phyloP scores from a whole-genome alignment of 2,329 filamentous ascomycete species.

The Fonsecaea nubica region DNA sequence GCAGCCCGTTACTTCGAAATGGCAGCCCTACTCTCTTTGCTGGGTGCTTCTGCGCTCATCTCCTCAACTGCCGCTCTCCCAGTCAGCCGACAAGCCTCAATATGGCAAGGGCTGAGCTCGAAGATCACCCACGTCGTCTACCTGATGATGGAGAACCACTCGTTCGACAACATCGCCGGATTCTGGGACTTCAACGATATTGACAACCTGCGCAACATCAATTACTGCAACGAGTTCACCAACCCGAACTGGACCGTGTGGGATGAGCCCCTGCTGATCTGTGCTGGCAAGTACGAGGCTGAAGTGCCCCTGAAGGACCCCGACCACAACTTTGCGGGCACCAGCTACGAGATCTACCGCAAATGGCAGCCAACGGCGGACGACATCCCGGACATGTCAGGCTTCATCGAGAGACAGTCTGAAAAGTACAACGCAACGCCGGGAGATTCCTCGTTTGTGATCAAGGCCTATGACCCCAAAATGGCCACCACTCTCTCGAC shows the following conservation, averaged over 20 bases:
- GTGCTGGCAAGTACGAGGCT: constrained; percentile 26
- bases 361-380: constrained; percentile 31
- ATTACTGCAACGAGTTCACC: constrained; percentile 33
- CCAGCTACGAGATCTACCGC: constrained; percentile 35
- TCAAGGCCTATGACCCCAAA: constrained; percentile 29
- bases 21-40: constrained; percentile 16
- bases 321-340: constrained; percentile 33
- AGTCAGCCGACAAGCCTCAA: constrained; percentile 14
- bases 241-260: constrained; percentile 36
- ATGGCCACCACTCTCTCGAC: constrained; percentile 23
- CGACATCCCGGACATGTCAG: constrained; percentile 31
- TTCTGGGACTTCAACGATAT: constrained; percentile 34
- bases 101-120: constrained; percentile 27
- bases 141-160: constrained; percentile 33
- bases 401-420: constrained; percentile 34
- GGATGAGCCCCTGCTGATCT: constrained; percentile 32
- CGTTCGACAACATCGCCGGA: constrained; percentile 33
- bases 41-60: constrained; percentile 25
- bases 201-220: constrained; percentile 26
- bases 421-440: constrained; percentile 33
- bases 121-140: constrained; percentile 33
- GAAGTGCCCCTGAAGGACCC: constrained; percentile 31
- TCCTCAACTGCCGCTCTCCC: constrained; percentile 24
- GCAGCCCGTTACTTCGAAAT: constrained; percentile 14
- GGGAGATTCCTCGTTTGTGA: constrained; percentile 31